A percentile compares a stretch with the other conserved stretches of the same genome.
Evolutionary conservation across 2,329 filamentous ascomycete genomes (phyloP).

Genomic region (Arthrobotrys pseudoclavata): DNA sequence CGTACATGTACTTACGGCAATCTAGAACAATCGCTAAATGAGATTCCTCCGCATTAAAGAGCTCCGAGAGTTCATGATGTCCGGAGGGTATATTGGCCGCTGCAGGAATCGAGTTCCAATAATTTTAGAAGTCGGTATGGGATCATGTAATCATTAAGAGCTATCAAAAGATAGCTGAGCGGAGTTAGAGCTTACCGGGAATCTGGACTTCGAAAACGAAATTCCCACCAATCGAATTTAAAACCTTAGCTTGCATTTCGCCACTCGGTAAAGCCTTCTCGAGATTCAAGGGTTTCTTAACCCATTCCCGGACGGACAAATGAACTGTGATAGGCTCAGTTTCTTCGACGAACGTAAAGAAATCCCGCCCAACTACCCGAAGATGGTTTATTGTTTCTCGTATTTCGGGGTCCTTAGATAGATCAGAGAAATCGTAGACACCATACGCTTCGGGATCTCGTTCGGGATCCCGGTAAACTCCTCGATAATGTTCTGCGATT

Average conservation of each 20-base stretch:
- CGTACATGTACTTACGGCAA: slow-evolving; percentile 17
- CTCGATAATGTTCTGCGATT: slow-evolving; percentile 16
- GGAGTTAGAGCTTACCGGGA: background rate
- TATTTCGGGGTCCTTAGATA: background rate
- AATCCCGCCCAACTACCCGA: slow-evolving; percentile 1
- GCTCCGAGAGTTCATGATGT: slow-evolving; percentile 25
- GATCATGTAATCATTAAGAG: too few species aligned
- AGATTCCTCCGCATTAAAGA: slow-evolving; percentile 26
- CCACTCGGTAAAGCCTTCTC: background rate
- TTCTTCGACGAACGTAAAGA: slow-evolving; percentile 13
- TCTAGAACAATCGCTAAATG: slow-evolving; percentile 27
- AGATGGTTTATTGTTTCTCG: slow-evolving; percentile 14
- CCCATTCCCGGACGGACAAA: slow-evolving; percentile 5
- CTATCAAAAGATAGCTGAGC: too few species aligned
- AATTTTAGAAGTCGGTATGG: background rate
- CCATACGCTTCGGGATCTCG: background rate
- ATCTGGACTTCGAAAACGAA: slow-evolving; percentile 13
- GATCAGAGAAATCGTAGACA: background rate
- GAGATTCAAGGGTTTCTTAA: background rate
- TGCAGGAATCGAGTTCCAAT: too few species aligned
- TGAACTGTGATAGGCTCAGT: background rate
- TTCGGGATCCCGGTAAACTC: background rate
- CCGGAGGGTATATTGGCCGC: slow-evolving; percentile 12
- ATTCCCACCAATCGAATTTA: slow-evolving; percentile 1
- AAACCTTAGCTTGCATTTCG: background rate